Evolutionary conservation across 345 rosid species (phyloP).

Genomic region (Eucalyptus leucophloia): DNA sequence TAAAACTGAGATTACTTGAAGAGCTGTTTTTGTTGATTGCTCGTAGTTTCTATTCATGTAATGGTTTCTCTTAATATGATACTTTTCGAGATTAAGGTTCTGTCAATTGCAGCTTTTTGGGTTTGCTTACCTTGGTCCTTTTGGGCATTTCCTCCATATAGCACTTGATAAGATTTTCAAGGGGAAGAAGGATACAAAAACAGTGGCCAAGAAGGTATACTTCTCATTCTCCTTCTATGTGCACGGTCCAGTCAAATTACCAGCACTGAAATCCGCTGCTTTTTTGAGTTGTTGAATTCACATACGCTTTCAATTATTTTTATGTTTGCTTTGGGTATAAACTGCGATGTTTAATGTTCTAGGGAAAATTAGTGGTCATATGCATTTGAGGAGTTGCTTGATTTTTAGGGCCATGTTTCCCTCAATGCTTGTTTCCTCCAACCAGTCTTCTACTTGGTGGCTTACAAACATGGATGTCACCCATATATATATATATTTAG

Average conservation of each 20-base stretch:
- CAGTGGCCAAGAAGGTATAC: constrained; percentile 87
- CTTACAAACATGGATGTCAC: neutral
- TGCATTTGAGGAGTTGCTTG: neutral
- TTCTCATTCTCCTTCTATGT: neutral
- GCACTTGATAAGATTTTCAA: constrained; percentile 71
- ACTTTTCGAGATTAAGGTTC: neutral
- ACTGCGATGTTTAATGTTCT: neutral
- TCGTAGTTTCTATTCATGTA: neutral
- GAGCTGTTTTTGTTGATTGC: neutral
- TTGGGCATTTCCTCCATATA: constrained; percentile 63
- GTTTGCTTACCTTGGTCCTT: constrained; percentile 77
- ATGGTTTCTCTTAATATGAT: neutral
- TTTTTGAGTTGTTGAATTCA: neutral
- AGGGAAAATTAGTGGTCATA: neutral
- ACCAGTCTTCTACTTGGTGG: neutral
- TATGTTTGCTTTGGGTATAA: neutral
- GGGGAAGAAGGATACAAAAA: constrained; percentile 76
- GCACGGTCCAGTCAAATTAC: neutral
- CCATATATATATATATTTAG: neutral
- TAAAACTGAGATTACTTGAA: neutral
- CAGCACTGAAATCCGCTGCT: neutral
- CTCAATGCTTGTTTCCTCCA: neutral
- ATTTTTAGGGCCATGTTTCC: neutral
- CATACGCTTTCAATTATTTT: neutral
- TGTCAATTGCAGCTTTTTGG: constrained; percentile 56